Base-by-base conservation (phyloP, 2,329 filamentous ascomycete genomes). In the Fusarium sp. region DNA sequence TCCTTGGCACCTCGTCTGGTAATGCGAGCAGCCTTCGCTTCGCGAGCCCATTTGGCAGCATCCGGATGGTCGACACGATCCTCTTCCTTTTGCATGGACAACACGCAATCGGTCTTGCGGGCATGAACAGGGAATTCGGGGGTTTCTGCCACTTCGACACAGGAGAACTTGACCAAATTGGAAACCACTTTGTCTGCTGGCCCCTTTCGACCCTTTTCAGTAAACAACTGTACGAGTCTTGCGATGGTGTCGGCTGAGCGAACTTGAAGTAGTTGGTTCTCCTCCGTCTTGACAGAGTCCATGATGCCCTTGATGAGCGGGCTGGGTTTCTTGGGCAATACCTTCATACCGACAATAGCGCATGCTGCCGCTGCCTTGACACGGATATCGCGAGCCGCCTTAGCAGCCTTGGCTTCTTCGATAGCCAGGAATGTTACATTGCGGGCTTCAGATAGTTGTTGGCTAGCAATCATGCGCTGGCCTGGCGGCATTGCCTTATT, bases 71-170 rank as follows among this genome's bases (percentile, higher is more conserved):
- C 96, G 71, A 95, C 91, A 46, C 96, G 89, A 76, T 99, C 96
- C 81, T 99, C 96, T 78, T 99, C 96, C 81, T 99, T 99, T 74
- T 95, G 93, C 80, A 99, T 90, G 0, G 96, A 98, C 18, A 99
- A 83, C 59, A 99, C 96, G 16, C 91, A 91, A 70, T 90, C 90
- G 47, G 91, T 92, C 76, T 97, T 91, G 45, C 85, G 80, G 3
- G 92, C 92, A 76, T 98, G 96, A 29, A 92, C 91, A 7, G 91
- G 89, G 78, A 98, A 98, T 76, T 98, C 96, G 0, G 96, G 96
- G 0, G 97, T 99, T 80, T 99, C 97, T 1, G 96, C 95, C 2
- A 97, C 97, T 78, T 99, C 96, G 76, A 98, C 94, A 77, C 96
- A 99, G 70, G 94, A 97, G 81, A 98, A 99, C 77, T 98, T 98